phyloP scores from a whole-genome alignment of 768 basidiomycete genomes.

The Mycena vitilis region DNA sequence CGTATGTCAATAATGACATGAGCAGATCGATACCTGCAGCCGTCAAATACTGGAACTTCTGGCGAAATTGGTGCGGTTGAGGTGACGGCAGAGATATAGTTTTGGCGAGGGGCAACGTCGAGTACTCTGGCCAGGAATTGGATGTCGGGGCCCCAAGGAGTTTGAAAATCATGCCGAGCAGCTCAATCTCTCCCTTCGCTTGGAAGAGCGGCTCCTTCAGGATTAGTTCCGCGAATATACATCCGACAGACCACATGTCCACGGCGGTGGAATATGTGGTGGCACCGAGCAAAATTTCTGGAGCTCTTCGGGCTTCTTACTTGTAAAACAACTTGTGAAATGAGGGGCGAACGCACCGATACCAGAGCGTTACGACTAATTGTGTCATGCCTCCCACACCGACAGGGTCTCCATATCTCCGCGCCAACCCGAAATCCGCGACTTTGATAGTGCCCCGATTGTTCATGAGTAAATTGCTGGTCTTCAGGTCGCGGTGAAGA shows the following conservation, averaged over 20 bases:
- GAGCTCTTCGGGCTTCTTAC: slow-evolving; percentile 68
- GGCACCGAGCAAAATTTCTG: slow-evolving; percentile 94
- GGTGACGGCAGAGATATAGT: slow-evolving; percentile 80
- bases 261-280: slow-evolving; percentile 95
- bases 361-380: slow-evolving; percentile 98
- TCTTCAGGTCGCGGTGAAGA: slow-evolving; percentile 96
- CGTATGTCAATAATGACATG: slow-evolving; percentile 85
- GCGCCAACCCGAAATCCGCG: slow-evolving; percentile 96
- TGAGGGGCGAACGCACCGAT: slow-evolving; percentile 69
- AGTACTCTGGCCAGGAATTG: slow-evolving; percentile 88
- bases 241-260: slow-evolving; percentile 99
- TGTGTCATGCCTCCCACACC: slow-evolving; percentile 98
- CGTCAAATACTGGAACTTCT: slow-evolving; percentile 88
- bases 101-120: slow-evolving; percentile 82
- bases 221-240: slow-evolving; percentile 97
- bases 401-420: slow-evolving; percentile 96
- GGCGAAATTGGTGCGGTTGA: slow-evolving; percentile 80
- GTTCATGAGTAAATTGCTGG: slow-evolving; percentile 98
- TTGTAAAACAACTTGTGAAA: slow-evolving; percentile 34
- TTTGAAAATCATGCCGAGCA: slow-evolving; percentile 94
- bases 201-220: slow-evolving; percentile 97
- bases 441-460: slow-evolving; percentile 99
- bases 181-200: slow-evolving; percentile 94
- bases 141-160: slow-evolving; percentile 93
- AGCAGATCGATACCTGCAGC: slow-evolving; percentile 87